phyloP scores from a whole-genome alignment of 441 rosid species.

The Cnidoscolus chayamansa region DNA sequence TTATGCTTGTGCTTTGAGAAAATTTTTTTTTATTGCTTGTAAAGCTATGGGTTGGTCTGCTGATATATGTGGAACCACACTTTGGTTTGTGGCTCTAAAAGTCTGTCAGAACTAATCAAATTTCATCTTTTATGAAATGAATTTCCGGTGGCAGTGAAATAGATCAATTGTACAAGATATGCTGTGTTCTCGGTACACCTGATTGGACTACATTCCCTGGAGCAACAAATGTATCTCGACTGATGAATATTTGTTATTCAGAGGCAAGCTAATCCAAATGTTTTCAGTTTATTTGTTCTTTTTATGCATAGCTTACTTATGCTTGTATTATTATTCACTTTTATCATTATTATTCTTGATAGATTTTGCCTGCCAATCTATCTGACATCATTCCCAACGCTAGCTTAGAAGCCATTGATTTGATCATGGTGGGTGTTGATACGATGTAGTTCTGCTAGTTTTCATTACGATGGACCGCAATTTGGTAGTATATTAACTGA shows the following conservation, averaged over 20 bases:
- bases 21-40: not conserved
- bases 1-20: not conserved
- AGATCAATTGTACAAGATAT: constrained; percentile 89
- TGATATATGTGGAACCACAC: not conserved
- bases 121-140: constrained; percentile 18
- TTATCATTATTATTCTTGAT: constrained; percentile 27
- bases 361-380: constrained; percentile 57
- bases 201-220: constrained; percentile 72
- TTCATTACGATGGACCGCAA: not conserved
- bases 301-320: constrained; percentile 5
- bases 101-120: not conserved
- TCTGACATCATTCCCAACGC: constrained; percentile 73
- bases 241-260: constrained; percentile 57
- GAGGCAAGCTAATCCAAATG: constrained; percentile 40
- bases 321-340: constrained; percentile 10
- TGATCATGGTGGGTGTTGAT: constrained; percentile 56
- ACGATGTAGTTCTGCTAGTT: not conserved
- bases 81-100: not conserved
- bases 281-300: constrained; percentile 7
- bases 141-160: constrained; percentile 59
- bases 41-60: not conserved
- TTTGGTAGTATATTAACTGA: constrained; percentile 9
- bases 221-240: constrained; percentile 59
- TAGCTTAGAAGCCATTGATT: constrained; percentile 77
- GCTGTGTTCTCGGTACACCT: constrained; percentile 80